These are phyloP conservation scores for Agrocybe praecox DNA, from an alignment of 768 basidiomycete genomes.

Conservation along the genomic window DNA sequence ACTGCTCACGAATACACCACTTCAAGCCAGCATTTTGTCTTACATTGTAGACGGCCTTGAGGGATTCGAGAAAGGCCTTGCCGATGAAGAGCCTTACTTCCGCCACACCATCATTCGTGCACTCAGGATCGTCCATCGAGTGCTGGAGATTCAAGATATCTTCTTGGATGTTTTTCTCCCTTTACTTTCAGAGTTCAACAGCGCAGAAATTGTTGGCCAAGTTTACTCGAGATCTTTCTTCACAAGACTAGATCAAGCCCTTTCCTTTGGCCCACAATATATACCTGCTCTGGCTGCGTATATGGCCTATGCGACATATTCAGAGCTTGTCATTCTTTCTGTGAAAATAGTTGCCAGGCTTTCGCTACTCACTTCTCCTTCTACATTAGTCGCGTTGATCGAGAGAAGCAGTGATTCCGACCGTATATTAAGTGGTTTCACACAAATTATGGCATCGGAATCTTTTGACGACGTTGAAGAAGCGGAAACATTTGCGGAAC, in stretches of 20 bases:
- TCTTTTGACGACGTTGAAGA: constrained; percentile 60
- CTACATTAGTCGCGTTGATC: constrained; percentile 76
- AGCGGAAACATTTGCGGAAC: constrained; percentile 62
- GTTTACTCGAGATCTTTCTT: constrained; percentile 70
- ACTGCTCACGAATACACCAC: constrained; percentile 67
- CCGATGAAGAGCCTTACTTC: constrained; percentile 73
- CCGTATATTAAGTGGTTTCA: constrained; percentile 82
- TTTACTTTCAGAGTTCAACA: constrained; percentile 63
- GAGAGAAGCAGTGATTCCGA: constrained; percentile 83
- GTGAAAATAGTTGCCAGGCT: constrained; percentile 76
- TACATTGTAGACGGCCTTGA: constrained; percentile 83
- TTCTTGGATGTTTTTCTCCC: constrained; percentile 90
- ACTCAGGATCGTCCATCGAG: constrained; percentile 78
- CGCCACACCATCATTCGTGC: constrained; percentile 76
- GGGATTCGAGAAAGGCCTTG: constrained; percentile 71
- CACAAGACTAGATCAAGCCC: constrained; percentile 72
- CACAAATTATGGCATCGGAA: constrained; percentile 63
- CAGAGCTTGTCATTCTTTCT: constrained; percentile 74
- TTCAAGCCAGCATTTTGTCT: constrained; percentile 75
- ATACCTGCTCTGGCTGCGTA: constrained; percentile 86
- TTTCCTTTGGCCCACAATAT: constrained; percentile 68
- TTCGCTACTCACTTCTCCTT: constrained; percentile 65
- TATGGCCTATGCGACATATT: constrained; percentile 68
- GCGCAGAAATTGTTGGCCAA: constrained; percentile 49
- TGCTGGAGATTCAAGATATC: constrained; percentile 84